Base-by-base conservation (phyloP, 116 monocot species). In the Trichopus zeylanicus region DNA sequence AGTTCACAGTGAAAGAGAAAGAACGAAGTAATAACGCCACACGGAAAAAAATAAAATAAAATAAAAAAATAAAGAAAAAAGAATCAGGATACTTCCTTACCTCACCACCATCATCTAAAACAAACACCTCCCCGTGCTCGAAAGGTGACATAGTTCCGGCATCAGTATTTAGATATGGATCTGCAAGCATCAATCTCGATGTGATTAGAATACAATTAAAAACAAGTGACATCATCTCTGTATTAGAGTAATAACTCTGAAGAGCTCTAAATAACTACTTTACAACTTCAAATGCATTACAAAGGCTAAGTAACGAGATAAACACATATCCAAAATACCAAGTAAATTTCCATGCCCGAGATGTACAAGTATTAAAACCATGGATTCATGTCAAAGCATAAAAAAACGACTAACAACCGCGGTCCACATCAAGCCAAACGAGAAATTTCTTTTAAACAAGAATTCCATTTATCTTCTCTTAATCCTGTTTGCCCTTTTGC, bases 61-160 rank as follows among this genome's bases (percentile, higher is more conserved):
- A n/a, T n/a, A n/a, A 9, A 42, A 42, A 42, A 1, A 10, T 35
- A 9, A n/a, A 42, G n/a, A 4, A 42, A 42, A 42, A 16, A 0
- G n/a, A 13, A 16, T 2, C 13, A 42, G n/a, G 12, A 15, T 42
- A 30, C 61, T 64, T 69, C 37, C 47, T 74, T 73, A 85, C 84
- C 80, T 85, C 84, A 10, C 80, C 80, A 19, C 80, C 84, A 65
- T 80, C 84, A 30, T 85, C 80, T 62, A 85, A 67, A 62, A 85
- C 84, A 70, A 76, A 85, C 27, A 80, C 80, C 67, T 85, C 84
- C 1, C 80, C 84, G 48, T 85, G 84, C 67, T 85, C 84, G 28
- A 76, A 85, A 0, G 84, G 84, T 10, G 84, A 85, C 80, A 85
- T 85, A 3, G 84, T 76, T 42, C 84, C 84, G 29, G 84, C 80